phyloP scores from a whole-genome alignment of 371 early-diverging fungal genomes.

The Actinomortierella wolfii region DNA sequence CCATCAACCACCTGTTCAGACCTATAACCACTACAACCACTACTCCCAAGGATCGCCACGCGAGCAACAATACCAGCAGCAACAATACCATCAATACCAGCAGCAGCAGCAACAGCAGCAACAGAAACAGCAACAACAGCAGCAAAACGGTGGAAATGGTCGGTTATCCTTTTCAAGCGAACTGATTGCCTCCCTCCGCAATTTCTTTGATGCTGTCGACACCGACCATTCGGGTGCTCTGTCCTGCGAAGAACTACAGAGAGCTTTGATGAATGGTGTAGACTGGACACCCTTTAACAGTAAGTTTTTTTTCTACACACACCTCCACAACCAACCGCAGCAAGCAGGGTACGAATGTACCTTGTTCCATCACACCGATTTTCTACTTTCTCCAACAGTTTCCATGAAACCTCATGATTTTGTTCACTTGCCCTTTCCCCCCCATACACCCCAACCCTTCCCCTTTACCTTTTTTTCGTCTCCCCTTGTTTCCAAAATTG shows the following conservation, averaged over 20 bases:
- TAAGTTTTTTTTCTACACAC: too few species aligned
- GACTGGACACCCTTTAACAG: too few species aligned
- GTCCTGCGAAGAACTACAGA: slow-evolving; percentile 35
- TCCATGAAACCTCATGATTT: too few species aligned
- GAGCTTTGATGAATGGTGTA: too few species aligned
- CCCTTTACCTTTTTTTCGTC: too few species aligned
- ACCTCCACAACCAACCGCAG: too few species aligned
- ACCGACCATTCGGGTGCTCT: slow-evolving; percentile 39
- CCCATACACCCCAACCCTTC: too few species aligned
- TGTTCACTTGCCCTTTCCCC: too few species aligned
- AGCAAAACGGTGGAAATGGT: slow-evolving; percentile 10
- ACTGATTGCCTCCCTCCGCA: slow-evolving; percentile 15
- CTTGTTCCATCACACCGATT: too few species aligned
- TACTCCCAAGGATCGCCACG: slow-evolving; percentile 26
- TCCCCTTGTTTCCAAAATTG: too few species aligned
- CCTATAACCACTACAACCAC: slow-evolving; percentile 25
- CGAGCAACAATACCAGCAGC: slow-evolving; percentile 11
- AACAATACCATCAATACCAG: slow-evolving; percentile 6
- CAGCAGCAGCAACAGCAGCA: slow-evolving; percentile 15
- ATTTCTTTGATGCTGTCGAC: slow-evolving; percentile 44
- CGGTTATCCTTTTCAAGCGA: slow-evolving; percentile 13
- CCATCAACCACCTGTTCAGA: slow-evolving; percentile 13
- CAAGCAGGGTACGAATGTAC: too few species aligned
- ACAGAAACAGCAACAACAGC: slow-evolving; percentile 38
- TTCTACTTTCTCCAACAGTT: too few species aligned